A percentile compares a stretch with the other conserved stretches of the same genome.
Evolutionary conservation across 2,329 filamentous ascomycete species (phyloP).

Genomic region (Alternaria novae-zelandiae): DNA sequence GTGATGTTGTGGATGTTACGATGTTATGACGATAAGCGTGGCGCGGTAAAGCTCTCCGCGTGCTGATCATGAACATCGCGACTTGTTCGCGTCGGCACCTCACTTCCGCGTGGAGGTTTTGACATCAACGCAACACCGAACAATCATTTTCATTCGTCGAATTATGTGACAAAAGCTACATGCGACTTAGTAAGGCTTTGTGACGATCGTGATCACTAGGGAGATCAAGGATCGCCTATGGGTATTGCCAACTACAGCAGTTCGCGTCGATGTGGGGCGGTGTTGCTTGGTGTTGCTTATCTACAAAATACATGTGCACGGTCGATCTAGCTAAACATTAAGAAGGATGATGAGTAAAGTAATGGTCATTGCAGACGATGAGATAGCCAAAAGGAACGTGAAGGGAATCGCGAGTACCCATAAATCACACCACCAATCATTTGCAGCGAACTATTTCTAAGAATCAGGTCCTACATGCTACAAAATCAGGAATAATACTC

Average conservation of each 20-base stretch:
- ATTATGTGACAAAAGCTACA: background rate
- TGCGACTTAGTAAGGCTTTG: rapidly evolving
- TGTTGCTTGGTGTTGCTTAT: background rate
- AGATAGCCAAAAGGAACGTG: too few species aligned
- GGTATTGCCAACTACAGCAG: rapidly evolving
- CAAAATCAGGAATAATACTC: too few species aligned
- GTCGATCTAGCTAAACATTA: too few species aligned
- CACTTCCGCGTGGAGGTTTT: background rate
- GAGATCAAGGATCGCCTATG: background rate
- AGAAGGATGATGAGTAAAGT: too few species aligned
- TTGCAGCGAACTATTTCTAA: too few species aligned
- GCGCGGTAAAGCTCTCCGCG: background rate
- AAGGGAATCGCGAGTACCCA: too few species aligned
- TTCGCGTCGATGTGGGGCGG: background rate
- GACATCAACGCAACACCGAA: background rate
- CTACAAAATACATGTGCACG: rapidly evolving
- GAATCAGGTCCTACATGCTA: too few species aligned
- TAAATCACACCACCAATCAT: too few species aligned
- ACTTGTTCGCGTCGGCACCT: background rate
- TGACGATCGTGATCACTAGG: background rate
- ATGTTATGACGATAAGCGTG: background rate
- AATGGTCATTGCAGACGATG: too few species aligned
- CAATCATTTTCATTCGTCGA: background rate
- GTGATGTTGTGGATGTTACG: background rate
- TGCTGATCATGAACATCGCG: background rate